Base-by-base conservation (phyloP, 2,329 filamentous ascomycete genomes). In the Eutypa lata region DNA sequence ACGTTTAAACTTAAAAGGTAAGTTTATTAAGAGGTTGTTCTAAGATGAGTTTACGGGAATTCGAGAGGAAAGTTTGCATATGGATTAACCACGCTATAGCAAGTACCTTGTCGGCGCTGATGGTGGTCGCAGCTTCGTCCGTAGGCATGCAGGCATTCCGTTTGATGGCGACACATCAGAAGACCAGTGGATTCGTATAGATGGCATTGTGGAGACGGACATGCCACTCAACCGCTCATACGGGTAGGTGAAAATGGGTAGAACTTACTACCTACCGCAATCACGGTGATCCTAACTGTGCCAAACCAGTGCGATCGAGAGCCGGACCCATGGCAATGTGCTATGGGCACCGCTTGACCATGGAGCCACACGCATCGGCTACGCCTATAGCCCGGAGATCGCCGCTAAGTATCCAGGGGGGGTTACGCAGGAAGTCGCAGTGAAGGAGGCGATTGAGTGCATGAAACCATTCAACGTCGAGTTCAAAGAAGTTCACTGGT, bases 311-410 rank as follows among this genome's bases (percentile, higher is more conserved):
- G 26, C 77, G 0, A 77, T 82, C 45, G 79, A 82, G 58, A 76
- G 70, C 22, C 71, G 71, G 0, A 77, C 75, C 0, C 78, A 82
- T 57, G 79, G 79, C 3, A 81, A 81, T 52, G 76, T 83, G 0
- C 68, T 83, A 0, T 83, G 78, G 79, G 77, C 73, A 2, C 73
- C 76, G 3, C 65, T 82, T 0, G 80, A 83, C 58, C 75, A 77
- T 52, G 78, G 77, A 3, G 75, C 73, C 0, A 80, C 77, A 0
- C 71, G 80, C 6, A 79, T 83, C 40, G 80, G 80, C 3, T 83
- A 76, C 55, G 76, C 77, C 0, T 76, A 79, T 57, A 79, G 71
- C 2, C 67, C 73, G 0, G 73, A 73, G 47, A 65, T 71, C 37
- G 68, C 68, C 6, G 67, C 64, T n/a, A 66, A 62, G 21, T 72